Evolutionary conservation across 2,329 filamentous ascomycete species (phyloP).

Genomic region (Penicillium polonicum): DNA sequence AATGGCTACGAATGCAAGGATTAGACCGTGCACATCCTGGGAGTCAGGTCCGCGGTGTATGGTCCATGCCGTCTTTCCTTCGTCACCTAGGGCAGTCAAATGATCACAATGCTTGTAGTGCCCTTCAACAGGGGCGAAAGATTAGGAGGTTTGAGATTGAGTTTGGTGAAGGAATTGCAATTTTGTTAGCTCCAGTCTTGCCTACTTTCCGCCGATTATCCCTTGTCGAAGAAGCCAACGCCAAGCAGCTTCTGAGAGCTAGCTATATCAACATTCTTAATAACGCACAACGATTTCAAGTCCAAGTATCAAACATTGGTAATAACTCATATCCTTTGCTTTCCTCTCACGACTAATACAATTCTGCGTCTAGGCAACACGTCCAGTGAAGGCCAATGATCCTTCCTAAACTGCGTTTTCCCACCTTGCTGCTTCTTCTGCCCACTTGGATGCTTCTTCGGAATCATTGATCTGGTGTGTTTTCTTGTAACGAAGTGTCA

Average conservation of each 20-base stretch:
- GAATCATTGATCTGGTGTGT: too few species aligned
- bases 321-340: neutral
- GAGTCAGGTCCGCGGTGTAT: slow-evolving; percentile 5
- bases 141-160: slow-evolving; percentile 8
- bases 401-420: too few species aligned
- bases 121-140: slow-evolving; percentile 9
- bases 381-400: too few species aligned
- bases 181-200: slow-evolving; percentile 4
- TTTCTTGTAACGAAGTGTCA: too few species aligned
- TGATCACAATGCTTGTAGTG: slow-evolving; percentile 4
- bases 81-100: slow-evolving; percentile 4
- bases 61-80: slow-evolving; percentile 13
- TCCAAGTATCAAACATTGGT: slow-evolving; percentile 6
- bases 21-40: neutral
- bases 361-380: too few species aligned
- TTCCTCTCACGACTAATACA: too few species aligned
- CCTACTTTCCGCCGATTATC: slow-evolving; percentile 9
- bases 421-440: too few species aligned
- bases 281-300: neutral
- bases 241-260: neutral
- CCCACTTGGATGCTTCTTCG: too few species aligned
- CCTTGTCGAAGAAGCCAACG: slow-evolving; percentile 9
- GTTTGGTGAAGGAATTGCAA: slow-evolving; percentile 4
- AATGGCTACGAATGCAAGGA: slow-evolving; percentile 8
- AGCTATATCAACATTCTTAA: neutral